These are phyloP conservation scores for Sistotremastrum niveocremeum DNA, from an alignment of 768 basidiomycete genomes.

Conservation along the genomic window DNA sequence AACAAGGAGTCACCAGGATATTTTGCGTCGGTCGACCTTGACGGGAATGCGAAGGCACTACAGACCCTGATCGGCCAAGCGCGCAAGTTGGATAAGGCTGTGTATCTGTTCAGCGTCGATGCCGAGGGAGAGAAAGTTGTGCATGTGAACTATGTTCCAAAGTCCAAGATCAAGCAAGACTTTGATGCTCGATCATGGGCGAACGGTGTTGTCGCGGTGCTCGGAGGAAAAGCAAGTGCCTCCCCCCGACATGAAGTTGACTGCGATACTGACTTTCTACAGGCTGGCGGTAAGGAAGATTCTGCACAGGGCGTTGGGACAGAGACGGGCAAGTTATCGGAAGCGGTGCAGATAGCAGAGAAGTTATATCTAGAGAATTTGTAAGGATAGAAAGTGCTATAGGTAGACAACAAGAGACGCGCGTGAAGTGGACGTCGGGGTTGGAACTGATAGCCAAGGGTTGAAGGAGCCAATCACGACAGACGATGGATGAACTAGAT, in stretches of 20 bases:
- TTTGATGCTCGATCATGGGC: slow-evolving; percentile 89
- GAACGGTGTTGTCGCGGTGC: slow-evolving; percentile 51
- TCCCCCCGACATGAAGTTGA: neutral
- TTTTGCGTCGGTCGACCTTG: slow-evolving; percentile 57
- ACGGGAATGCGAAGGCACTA: slow-evolving; percentile 81
- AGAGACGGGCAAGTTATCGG: slow-evolving; percentile 45
- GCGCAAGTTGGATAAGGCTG: slow-evolving; percentile 70
- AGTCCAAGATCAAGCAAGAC: slow-evolving; percentile 36
- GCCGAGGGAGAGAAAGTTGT: slow-evolving; percentile 56
- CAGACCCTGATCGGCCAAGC: slow-evolving; percentile 63
- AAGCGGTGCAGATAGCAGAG: slow-evolving; percentile 50
- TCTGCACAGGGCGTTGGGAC: slow-evolving; percentile 79
- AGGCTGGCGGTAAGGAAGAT: slow-evolving; percentile 96
- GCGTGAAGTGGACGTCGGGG: too few species aligned
- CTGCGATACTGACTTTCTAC: neutral
- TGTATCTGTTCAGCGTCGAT: slow-evolving; percentile 83
- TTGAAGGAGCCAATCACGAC: too few species aligned
- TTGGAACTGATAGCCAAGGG: too few species aligned
- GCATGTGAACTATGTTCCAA: slow-evolving; percentile 77
- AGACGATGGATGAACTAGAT: too few species aligned
- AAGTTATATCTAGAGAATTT: slow-evolving; percentile 9
- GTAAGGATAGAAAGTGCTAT: too few species aligned
- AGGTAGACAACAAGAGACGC: too few species aligned
- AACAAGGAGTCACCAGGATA: slow-evolving; percentile 59
- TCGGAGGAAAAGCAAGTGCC: slow-evolving; percentile 77